phyloP scores from a whole-genome alignment of 2,329 filamentous ascomycete genomes.

The Cryphonectria japonica region DNA sequence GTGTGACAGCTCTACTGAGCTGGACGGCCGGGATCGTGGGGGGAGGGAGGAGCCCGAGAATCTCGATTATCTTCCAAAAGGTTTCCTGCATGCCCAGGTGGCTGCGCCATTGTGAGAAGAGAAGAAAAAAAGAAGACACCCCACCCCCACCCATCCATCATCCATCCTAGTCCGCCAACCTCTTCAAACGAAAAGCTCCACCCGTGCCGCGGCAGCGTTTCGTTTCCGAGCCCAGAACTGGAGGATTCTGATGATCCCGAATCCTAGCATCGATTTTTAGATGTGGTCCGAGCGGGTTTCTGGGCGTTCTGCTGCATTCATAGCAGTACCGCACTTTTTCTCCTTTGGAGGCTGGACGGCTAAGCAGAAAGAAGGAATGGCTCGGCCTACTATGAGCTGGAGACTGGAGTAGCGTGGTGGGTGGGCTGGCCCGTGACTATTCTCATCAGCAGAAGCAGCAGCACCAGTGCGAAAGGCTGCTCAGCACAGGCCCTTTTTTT shows the following conservation, averaged over 20 bases:
- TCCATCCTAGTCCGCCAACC: neutral
- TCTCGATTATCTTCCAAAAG: neutral
- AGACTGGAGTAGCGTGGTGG: conserved; percentile 14
- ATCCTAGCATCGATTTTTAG: conserved; percentile 14
- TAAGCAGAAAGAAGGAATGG: neutral
- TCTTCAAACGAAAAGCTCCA: neutral
- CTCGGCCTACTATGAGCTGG: conserved; percentile 19
- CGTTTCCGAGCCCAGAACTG: conserved; percentile 15
- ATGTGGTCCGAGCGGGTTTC: conserved; percentile 19
- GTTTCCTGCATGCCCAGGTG: neutral
- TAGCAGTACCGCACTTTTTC: neutral
- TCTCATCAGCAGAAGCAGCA: neutral
- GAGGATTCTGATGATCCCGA: conserved; percentile 7
- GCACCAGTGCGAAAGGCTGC: neutral
- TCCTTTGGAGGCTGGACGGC: neutral
- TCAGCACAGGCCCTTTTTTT: neutral
- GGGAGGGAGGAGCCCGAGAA: conserved; percentile 6
- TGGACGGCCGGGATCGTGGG: conserved; percentile 7
- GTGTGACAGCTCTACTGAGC: conserved; percentile 7
- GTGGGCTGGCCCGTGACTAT: too few relatives aligned
- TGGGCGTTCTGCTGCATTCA: conserved; percentile 1
- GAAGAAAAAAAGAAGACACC: neutral
- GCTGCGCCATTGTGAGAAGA: neutral
- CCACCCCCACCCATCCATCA: neutral
- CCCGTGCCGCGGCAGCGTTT: conserved; percentile 13